A percentile compares a stretch with the other conserved stretches of the same genome.
Evolutionary conservation across 2,329 filamentous ascomycete genomes (phyloP).

Genomic region (Didymella exigua): DNA sequence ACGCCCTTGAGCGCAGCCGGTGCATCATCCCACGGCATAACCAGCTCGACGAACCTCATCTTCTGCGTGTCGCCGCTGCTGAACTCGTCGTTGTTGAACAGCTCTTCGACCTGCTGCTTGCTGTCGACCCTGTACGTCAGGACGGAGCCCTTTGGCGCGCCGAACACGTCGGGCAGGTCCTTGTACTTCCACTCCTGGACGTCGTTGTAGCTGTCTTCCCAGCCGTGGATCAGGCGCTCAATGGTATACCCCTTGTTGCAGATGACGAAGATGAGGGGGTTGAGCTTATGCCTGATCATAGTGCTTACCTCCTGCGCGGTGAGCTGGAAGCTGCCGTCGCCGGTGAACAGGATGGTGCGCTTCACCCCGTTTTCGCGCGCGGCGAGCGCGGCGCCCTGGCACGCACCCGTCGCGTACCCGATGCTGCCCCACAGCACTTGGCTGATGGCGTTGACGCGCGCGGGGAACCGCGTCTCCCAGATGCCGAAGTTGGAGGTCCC

Average conservation of each 20-base stretch:
- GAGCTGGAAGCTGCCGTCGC: slow-evolving; percentile 85
- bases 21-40: slow-evolving; percentile 80
- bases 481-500: slow-evolving; percentile 89
- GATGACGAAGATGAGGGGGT: slow-evolving; percentile 82
- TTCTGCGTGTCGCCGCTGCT: slow-evolving; percentile 41
- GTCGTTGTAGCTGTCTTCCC: slow-evolving; percentile 81
- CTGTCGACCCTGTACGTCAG: slow-evolving; percentile 72
- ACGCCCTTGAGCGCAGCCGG: slow-evolving; percentile 72
- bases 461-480: slow-evolving; percentile 81
- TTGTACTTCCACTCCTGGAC: slow-evolving; percentile 76
- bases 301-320: slow-evolving; percentile 84
- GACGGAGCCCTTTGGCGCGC: slow-evolving; percentile 62
- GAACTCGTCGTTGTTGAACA: slow-evolving; percentile 71
- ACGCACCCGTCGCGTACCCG: slow-evolving; percentile 67
- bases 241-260: slow-evolving; percentile 91
- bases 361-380: slow-evolving; percentile 66
- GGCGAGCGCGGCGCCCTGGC: slow-evolving; percentile 74
- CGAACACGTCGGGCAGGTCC: slow-evolving; percentile 70
- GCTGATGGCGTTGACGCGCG: slow-evolving; percentile 76
- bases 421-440: slow-evolving; percentile 77
- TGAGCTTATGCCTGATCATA: slow-evolving; percentile 76
- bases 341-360: slow-evolving; percentile 83
- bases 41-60: slow-evolving; percentile 78
- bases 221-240: slow-evolving; percentile 85
- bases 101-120: slow-evolving; percentile 67